phyloP scores from a whole-genome alignment of 768 basidiomycete genomes.

The Leccinum obscurum region DNA sequence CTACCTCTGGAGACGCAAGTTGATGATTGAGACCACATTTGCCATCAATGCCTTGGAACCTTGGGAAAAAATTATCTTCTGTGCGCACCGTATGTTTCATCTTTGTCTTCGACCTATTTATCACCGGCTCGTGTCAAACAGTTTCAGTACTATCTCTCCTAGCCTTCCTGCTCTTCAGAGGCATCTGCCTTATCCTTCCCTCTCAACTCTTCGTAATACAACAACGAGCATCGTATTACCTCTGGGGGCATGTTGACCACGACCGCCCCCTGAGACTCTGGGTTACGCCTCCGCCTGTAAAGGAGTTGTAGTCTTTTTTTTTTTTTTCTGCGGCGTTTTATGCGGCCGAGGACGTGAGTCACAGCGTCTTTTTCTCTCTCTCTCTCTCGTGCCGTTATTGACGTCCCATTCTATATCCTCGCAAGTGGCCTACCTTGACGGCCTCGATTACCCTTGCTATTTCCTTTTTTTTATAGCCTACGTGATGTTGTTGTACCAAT shows the following conservation, averaged over 20 bases:
- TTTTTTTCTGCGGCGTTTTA: background rate
- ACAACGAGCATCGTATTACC: slow-evolving; percentile 59
- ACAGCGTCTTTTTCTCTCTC: too few relatives aligned
- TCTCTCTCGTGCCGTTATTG: background rate
- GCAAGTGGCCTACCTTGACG: too few relatives aligned
- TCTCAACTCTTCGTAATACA: slow-evolving; percentile 53
- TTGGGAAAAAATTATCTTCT: slow-evolving; percentile 61
- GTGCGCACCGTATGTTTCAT: slow-evolving; percentile 39
- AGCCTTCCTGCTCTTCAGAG: slow-evolving; percentile 47
- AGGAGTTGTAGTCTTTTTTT: too few relatives aligned
- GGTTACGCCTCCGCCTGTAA: slow-evolving; percentile 6
- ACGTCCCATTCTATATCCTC: slow-evolving; percentile 5
- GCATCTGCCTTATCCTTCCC: slow-evolving; percentile 58
- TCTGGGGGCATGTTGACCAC: slow-evolving; percentile 51
- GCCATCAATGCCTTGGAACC: slow-evolving; percentile 61
- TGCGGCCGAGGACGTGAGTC: slow-evolving; percentile 15
- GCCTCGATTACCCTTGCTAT: too few relatives aligned
- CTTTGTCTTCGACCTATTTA: background rate
- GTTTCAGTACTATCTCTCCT: slow-evolving; percentile 43
- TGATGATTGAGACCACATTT: slow-evolving; percentile 60
- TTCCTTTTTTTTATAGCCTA: too few relatives aligned
- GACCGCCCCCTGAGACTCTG: slow-evolving; percentile 25
- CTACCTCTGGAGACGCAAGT: slow-evolving; percentile 51
- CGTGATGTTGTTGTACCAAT: too few relatives aligned
- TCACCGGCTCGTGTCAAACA: slow-evolving; percentile 17